Evolutionary conservation across 177 flowering plant genomes (phyloP), one percentile per base, ranked within the genome.

Genomic region (Vitis hybrid): DNA sequence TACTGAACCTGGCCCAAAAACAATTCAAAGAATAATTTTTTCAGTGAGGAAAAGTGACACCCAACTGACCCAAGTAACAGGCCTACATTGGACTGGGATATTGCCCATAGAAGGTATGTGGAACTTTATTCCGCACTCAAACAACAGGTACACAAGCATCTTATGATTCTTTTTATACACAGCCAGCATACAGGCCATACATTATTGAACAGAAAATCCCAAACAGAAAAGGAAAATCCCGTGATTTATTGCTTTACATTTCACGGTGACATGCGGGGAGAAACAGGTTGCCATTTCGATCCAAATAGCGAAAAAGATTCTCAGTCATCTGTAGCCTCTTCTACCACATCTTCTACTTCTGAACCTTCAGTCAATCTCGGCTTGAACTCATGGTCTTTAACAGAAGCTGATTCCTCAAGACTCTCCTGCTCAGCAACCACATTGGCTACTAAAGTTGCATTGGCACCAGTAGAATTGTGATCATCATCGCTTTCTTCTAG

Each of bases 311-410:
- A 54, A 11, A 13, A 55, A 26, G 34, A 56, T 13, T 15, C 49
- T 72, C 74, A 49, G 11, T 60, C 74, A 49, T 74, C 72, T 60
- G 72, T 66, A 63, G 60, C 17, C 9, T 60, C 62, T 17, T 81
- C 73, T 10, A 18, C 75, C 32, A 57, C 55, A 56, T 70, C 67
- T 19, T 69, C 64, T 10, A 18, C 32, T 56, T 68, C 81, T 17
- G 50, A 14, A 51, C 51, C 52, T 60, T 57, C 57, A 2, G 14
- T 32, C 59, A 13, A 12, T 13, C 57, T 54, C 57, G 10, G 9
- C 0, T 5, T 54, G 13, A 14, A 2, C 11, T 69, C 48, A 56
- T 11, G 49, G 11, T 70, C 71, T 59, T 71, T 73, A 48, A 34
- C 51, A 54, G 59, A 48, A 51, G 39, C 21, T n/a, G 73, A 21